Base-by-base conservation (phyloP, 768 basidiomycete genomes). In the Chalciporus chontae region DNA sequence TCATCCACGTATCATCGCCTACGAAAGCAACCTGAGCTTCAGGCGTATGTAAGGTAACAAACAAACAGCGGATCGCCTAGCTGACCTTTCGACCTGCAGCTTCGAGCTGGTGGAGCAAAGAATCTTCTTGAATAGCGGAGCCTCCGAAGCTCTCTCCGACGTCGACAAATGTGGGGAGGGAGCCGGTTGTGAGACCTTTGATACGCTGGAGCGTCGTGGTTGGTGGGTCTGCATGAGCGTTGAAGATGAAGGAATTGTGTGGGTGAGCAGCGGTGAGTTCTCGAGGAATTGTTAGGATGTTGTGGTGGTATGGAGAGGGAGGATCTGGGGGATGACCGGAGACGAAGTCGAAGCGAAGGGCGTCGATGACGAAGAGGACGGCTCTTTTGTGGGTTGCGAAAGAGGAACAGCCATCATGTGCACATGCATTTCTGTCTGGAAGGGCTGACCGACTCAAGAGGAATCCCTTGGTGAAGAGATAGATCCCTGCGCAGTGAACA, bases 1-100 rank as follows among this genome's bases (percentile, higher is more conserved):
- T 79, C 68, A 88, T 80, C 96, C 96, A 99, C 0, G 96, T 99
- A 66, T 98, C 93, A 61, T 98, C 95, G 0, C 96, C 95, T 84
- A 91, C 91, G 65, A 97, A 87, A 1, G 87, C 90, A 45, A 90
- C 70, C 79, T 88, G 73, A 51, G 62, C 62, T 59, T 69, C 49
- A 51, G 29, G 48, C 6, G 39, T 54, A 43, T 42, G 41, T 46
- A 53, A 38, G 45, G n/a, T 21, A 44, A 6, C 15, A n/a, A 23
- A 11, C 18, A 15, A 17, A 41, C 19, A 7, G 43, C 27, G 17
- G 24, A 9, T 5, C 18, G 29, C 21, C 18, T 18, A 50, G 37
- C 52, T 61, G 57, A 88, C 89, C 63, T 76, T 83, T 66, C 79
- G 85, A 13, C 79, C 81, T 0, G 77, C 76, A 11, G 70, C 53